Evolutionary conservation across 169 alveolate genomes (phyloP).

Genomic region (Condylostoma magnum): DNA sequence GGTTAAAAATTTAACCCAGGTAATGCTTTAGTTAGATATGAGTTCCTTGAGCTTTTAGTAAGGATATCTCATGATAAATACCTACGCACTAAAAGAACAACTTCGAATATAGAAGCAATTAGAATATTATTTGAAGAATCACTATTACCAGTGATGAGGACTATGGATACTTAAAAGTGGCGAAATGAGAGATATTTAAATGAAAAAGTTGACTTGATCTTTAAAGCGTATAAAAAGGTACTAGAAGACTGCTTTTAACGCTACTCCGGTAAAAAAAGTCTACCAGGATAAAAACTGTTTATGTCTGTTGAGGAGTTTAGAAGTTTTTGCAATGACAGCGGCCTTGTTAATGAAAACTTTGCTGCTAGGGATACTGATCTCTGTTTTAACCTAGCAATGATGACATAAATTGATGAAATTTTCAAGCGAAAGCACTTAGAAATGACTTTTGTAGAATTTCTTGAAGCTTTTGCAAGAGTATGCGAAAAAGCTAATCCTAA

Average conservation of each 20-base stretch:
- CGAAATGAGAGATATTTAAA: constrained; percentile 11
- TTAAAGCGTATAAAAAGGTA: background rate
- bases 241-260: background rate
- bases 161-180: too few relatives aligned
- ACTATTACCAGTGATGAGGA: too few relatives aligned
- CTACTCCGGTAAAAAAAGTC: constrained; percentile 1
- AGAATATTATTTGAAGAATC: background rate
- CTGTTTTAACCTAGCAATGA: constrained; percentile 58
- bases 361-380: constrained; percentile 49
- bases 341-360: constrained; percentile 47
- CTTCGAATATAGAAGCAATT: background rate
- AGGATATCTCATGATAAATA: constrained; percentile 20
- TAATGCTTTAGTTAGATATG: constrained; percentile 15
- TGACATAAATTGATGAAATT: constrained; percentile 61
- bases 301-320: constrained; percentile 60
- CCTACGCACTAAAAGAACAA: constrained; percentile 7
- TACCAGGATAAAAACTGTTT: constrained; percentile 33
- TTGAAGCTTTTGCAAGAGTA: constrained; percentile 67
- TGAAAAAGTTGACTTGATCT: constrained; percentile 5
- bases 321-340: constrained; percentile 22
- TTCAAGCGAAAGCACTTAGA: constrained; percentile 42
- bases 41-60: constrained; percentile 23
- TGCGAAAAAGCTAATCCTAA: constrained; percentile 55
- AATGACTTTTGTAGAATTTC: constrained; percentile 59
- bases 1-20: constrained; percentile 16